These are phyloP conservation scores for Stephania yunnanensis DNA, from an alignment of 164 flowering plant genomes.

Conservation along the genomic window DNA sequence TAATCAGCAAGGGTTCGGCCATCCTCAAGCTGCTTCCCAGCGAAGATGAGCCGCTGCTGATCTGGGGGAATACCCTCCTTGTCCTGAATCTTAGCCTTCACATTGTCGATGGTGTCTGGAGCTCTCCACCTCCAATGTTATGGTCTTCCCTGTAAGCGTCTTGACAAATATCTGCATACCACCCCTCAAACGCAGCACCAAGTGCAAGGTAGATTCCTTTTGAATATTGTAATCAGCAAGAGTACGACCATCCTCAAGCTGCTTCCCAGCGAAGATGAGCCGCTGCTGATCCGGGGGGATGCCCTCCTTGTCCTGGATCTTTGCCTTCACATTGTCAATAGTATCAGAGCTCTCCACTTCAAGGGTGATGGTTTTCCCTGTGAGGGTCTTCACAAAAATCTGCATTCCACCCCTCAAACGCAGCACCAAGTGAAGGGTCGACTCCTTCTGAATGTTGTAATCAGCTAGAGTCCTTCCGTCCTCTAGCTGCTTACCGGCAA, in stretches of 20 bases:
- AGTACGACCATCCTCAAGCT: not conserved
- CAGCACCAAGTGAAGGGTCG: not conserved
- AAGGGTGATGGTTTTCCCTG: not conserved
- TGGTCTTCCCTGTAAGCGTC: slow-evolving; percentile 5
- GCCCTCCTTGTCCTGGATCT: slow-evolving; percentile 8
- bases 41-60: slow-evolving; percentile 7
- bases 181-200: slow-evolving; percentile 4
- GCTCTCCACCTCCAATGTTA: slow-evolving; percentile 3
- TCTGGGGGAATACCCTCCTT: slow-evolving; percentile 5
- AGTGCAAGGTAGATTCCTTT: slow-evolving; percentile 3
- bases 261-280: slow-evolving; percentile 1
- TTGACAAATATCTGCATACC: slow-evolving; percentile 7
- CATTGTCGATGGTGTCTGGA: slow-evolving; percentile 3
- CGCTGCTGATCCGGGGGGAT: slow-evolving; percentile 3
- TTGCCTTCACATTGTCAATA: not conserved
- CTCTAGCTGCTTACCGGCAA: not conserved
- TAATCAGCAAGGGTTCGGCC: slow-evolving; percentile 1
- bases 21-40: slow-evolving; percentile 8
- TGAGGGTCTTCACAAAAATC: slow-evolving; percentile 5
- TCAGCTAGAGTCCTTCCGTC: slow-evolving; percentile 4
- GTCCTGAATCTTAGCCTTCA: slow-evolving; percentile 5
- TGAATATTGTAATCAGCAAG: slow-evolving; percentile 1
- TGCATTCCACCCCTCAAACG: slow-evolving; percentile 1
- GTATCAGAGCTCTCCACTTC: slow-evolving; percentile 5
- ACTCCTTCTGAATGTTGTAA: slow-evolving; percentile 4